phyloP scores from a whole-genome alignment of 2,329 filamentous ascomycete genomes.

The Cladosporium sp. region DNA sequence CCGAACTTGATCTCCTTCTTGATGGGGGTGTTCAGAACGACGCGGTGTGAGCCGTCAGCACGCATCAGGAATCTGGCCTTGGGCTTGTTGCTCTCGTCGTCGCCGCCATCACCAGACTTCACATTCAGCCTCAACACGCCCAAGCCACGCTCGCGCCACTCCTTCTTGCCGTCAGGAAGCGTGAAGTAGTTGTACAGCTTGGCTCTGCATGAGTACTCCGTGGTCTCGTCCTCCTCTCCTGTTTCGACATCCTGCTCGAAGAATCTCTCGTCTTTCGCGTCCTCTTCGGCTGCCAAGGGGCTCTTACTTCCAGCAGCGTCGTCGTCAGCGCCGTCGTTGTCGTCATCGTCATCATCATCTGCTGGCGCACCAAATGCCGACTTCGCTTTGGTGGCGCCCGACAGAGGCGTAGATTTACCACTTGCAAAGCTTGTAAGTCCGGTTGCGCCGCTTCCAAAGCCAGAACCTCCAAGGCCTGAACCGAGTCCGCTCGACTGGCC shows the following conservation, averaged over 20 bases:
- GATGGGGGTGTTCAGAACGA: slow-evolving; percentile 83
- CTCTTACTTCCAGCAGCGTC: slow-evolving; percentile 49
- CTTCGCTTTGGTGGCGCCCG: slow-evolving; percentile 55
- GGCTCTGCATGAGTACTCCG: slow-evolving; percentile 72
- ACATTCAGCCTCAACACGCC: slow-evolving; percentile 86
- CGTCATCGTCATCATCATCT: slow-evolving; percentile 60
- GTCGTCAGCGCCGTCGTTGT: slow-evolving; percentile 50
- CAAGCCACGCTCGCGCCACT: slow-evolving; percentile 87
- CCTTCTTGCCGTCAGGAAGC: slow-evolving; percentile 47
- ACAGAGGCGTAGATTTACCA: slow-evolving; percentile 47
- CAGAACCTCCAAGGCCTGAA: slow-evolving; percentile 30
- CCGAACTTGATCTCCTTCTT: slow-evolving; percentile 79
- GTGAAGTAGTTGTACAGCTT: slow-evolving; percentile 80
- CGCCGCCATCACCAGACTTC: slow-evolving; percentile 59
- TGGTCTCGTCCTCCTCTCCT: slow-evolving; percentile 81
- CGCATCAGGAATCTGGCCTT: slow-evolving; percentile 80
- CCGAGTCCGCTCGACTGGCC: slow-evolving; percentile 32
- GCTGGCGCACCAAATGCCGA: slow-evolving; percentile 78
- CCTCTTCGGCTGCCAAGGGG: slow-evolving; percentile 55
- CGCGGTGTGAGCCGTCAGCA: slow-evolving; percentile 82
- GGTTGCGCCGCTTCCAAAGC: slow-evolving; percentile 45
- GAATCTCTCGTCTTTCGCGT: slow-evolving; percentile 64
- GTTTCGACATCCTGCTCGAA: slow-evolving; percentile 73
- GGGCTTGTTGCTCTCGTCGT: slow-evolving; percentile 47
- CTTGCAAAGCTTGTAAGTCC: slow-evolving; percentile 68